Evolutionary conservation across 2,329 filamentous ascomycete genomes (phyloP).

Genomic region (Blastomyces parvus): DNA sequence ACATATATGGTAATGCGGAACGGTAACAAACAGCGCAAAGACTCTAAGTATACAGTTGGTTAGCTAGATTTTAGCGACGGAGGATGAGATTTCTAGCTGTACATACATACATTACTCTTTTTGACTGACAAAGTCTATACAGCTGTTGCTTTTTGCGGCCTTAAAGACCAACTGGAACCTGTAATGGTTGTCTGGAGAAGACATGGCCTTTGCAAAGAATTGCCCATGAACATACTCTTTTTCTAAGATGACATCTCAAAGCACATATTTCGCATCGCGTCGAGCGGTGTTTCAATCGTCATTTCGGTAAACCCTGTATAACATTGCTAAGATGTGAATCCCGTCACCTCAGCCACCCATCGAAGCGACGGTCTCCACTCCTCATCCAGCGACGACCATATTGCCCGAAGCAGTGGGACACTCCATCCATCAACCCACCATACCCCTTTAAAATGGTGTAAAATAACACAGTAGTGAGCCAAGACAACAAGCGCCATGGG

Average conservation of each 20-base stretch:
- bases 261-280: neutral
- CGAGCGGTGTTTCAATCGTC: neutral
- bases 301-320: neutral
- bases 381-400: constrained; percentile 28
- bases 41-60: neutral
- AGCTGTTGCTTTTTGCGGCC: neutral
- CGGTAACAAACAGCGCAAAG: neutral
- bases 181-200: neutral
- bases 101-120: neutral
- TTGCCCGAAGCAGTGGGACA: constrained; percentile 54
- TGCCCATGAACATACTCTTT: neutral
- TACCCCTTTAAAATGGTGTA: constrained; percentile 51
- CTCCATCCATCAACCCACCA: constrained; percentile 66
- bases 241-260: neutral
- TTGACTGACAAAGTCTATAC: neutral
- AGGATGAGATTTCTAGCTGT: neutral
- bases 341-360: constrained; percentile 30
- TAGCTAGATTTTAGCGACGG: neutral
- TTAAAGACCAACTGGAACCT: neutral
- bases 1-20: neutral
- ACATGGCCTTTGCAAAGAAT: neutral
- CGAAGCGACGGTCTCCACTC: constrained; percentile 24
- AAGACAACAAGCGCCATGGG: constrained; percentile 37
- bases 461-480: constrained; percentile 37
- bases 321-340: constrained; percentile 12